These are phyloP conservation scores for Claviceps digitariae DNA, from an alignment of 2,329 filamentous ascomycete genomes.

Conservation along the genomic window DNA sequence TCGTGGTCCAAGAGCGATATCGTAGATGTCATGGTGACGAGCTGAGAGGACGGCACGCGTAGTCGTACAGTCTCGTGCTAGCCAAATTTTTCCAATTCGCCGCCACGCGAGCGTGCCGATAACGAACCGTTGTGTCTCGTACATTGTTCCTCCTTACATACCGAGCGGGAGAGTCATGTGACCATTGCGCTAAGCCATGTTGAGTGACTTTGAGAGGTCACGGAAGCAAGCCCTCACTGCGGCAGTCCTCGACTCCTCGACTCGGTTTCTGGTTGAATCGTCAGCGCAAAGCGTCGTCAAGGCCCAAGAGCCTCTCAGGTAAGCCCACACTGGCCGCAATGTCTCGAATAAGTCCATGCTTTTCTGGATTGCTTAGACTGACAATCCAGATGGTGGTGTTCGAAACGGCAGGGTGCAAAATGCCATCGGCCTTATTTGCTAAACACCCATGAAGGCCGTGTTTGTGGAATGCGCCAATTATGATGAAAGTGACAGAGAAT, in stretches of 20 bases:
- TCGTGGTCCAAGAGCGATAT: conserved; percentile 1
- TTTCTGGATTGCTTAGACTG: neutral
- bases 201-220: too few relatives aligned
- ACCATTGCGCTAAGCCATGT: too few relatives aligned
- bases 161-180: neutral
- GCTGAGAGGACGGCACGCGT: neutral
- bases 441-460: neutral
- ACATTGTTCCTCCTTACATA: too few relatives aligned
- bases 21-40: conserved; percentile 1
- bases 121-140: neutral
- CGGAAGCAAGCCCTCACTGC: too few relatives aligned
- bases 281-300: neutral
- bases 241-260: too few relatives aligned
- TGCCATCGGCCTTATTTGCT: neutral
- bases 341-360: neutral
- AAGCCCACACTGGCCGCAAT: neutral
- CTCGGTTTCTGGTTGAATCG: neutral
- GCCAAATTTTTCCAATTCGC: neutral
- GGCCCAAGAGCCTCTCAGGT: neutral
- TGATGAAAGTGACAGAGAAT: too few relatives aligned
- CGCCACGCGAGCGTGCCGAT: neutral
- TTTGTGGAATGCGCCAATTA: too few relatives aligned
- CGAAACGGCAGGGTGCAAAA: neutral
- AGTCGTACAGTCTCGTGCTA: too few relatives aligned
- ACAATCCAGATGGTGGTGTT: neutral